phyloP scores from a whole-genome alignment of 192 early-diverging fungal genomes.

The Linderina pennispora region DNA sequence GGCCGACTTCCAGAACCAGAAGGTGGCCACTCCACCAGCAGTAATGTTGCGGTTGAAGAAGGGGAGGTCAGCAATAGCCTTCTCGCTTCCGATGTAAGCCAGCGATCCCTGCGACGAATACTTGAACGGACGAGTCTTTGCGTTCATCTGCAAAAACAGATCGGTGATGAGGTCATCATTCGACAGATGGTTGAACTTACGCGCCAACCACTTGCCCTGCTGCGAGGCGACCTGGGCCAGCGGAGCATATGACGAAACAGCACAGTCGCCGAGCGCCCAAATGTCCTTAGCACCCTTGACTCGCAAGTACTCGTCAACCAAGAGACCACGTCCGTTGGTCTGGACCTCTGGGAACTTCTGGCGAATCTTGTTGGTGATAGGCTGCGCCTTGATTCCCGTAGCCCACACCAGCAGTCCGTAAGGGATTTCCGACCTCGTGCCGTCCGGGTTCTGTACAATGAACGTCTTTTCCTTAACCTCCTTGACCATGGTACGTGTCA shows the following conservation, averaged over 20 bases:
- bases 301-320: constrained; percentile 71
- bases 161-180: constrained; percentile 6
- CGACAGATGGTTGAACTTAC: constrained; percentile 52
- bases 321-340: constrained; percentile 49
- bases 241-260: constrained; percentile 66
- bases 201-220: constrained; percentile 83
- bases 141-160: constrained; percentile 19
- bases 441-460: constrained; percentile 51
- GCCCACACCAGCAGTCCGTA: constrained; percentile 74
- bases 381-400: constrained; percentile 65
- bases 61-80: constrained; percentile 93
- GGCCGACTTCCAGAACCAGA: constrained; percentile 72
- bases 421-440: constrained; percentile 45
- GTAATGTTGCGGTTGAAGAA: constrained; percentile 61
- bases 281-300: constrained; percentile 65
- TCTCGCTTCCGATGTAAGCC: constrained; percentile 91
- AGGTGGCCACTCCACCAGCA: constrained; percentile 62
- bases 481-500: constrained; percentile 60
- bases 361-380: constrained; percentile 50
- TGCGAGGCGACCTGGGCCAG: constrained; percentile 88
- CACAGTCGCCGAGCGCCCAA: constrained; percentile 89
- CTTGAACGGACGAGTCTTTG: constrained; percentile 55
- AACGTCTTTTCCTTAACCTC: constrained; percentile 59
- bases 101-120: constrained; percentile 84
- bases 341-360: constrained; percentile 32